These are phyloP conservation scores for Copromyces sp. DNA, from an alignment of 495 filamentous ascomycete species.

Conservation along the genomic window DNA sequence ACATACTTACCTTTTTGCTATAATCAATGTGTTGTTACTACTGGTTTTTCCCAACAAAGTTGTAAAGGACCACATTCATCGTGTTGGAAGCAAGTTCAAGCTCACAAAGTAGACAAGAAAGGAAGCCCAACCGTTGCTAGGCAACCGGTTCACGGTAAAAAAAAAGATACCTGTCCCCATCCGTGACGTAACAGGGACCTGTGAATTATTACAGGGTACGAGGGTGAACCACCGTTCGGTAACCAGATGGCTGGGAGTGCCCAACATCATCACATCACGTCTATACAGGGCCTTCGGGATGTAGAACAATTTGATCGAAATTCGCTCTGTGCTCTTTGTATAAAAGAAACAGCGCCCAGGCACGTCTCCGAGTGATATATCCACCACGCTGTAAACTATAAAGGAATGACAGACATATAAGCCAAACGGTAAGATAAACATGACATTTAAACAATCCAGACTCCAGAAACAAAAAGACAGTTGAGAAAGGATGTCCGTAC, in stretches of 20 bases:
- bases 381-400: not conserved
- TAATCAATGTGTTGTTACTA: not conserved
- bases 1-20: not conserved
- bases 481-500: not conserved
- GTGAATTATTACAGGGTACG: not conserved
- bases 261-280: too few species aligned
- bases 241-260: not conserved
- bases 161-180: not conserved
- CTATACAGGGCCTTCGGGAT: too few species aligned
- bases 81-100: not conserved
- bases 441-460: constrained; percentile 2
- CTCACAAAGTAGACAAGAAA: not conserved
- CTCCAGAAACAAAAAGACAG: constrained; percentile 11
- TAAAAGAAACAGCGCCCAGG: not conserved
- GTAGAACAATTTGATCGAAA: not conserved
- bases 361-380: not conserved
- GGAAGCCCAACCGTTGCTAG: not conserved
- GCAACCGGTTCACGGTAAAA: constrained; percentile 6
- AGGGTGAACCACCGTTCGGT: not conserved
- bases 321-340: not conserved
- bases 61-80: not conserved
- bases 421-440: not conserved
- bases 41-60: not conserved
- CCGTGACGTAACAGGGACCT: not conserved
- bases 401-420: not conserved